A percentile compares a stretch with the other conserved stretches of the same genome.
Conservation (phyloP, 768 basidiomycete species). For the Lentinula sp. region DNA sequence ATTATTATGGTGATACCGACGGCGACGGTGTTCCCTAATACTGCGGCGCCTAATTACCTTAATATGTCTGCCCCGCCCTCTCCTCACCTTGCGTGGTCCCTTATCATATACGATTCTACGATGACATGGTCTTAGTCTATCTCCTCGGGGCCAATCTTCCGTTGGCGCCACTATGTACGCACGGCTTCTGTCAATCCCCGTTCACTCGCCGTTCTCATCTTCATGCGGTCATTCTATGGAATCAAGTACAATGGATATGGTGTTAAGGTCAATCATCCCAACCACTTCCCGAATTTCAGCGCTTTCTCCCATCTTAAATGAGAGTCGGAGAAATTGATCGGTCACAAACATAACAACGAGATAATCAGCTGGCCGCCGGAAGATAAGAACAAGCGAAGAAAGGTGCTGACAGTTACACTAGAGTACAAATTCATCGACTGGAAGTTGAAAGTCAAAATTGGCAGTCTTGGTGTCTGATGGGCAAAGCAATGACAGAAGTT, state of each 20-base stretch:
- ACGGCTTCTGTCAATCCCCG: constrained; percentile 74
- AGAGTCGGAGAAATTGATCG: constrained; percentile 66
- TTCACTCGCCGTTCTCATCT: constrained; percentile 73
- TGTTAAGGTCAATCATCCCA: constrained; percentile 54
- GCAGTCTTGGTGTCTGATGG: constrained; percentile 96
- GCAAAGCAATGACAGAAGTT: constrained; percentile 97
- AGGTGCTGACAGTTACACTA: constrained; percentile 86
- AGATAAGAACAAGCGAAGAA: constrained; percentile 84
- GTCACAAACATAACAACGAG: constrained; percentile 50
- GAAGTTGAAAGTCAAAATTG: constrained; percentile 98
- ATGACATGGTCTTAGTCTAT: constrained; percentile 75
- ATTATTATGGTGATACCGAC: constrained; percentile 88
- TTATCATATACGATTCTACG: constrained; percentile 71
- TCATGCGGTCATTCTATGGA: constrained; percentile 97
- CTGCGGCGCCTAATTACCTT: constrained; percentile 76
- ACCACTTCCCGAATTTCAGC: constrained; percentile 87
- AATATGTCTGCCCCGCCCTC: constrained; percentile 89
- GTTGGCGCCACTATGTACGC: constrained; percentile 89
- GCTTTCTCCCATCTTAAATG: constrained; percentile 40
- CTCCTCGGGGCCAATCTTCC: constrained; percentile 76
- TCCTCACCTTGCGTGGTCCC: constrained; percentile 85
- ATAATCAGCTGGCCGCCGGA: constrained; percentile 98
- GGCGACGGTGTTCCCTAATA: constrained; percentile 84
- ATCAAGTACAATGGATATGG: constrained; percentile 94
- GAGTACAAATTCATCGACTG: constrained; percentile 98